phyloP scores from a whole-genome alignment of 2,329 filamentous ascomycete species.

The Apiospora phragmitis region DNA sequence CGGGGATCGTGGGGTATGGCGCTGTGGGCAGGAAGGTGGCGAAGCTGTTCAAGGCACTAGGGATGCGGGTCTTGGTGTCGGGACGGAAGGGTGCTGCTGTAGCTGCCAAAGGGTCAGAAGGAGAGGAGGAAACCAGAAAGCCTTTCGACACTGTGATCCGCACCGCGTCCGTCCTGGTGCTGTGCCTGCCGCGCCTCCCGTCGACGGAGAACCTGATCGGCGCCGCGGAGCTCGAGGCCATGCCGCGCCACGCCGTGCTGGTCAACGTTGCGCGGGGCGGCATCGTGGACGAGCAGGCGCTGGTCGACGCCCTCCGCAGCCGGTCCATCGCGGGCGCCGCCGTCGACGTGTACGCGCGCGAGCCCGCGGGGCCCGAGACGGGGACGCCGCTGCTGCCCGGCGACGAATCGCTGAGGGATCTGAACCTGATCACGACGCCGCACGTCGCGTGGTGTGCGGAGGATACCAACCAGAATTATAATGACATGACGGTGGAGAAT shows the following conservation, averaged over 20 bases:
- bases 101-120: background rate
- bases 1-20: constrained; percentile 34
- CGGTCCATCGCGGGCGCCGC: constrained; percentile 29
- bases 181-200: constrained; percentile 29
- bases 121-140: constrained; percentile 13
- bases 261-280: constrained; percentile 34
- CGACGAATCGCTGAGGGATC: constrained; percentile 18
- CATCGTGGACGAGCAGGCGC: constrained; percentile 31
- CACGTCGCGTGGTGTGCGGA: constrained; percentile 33
- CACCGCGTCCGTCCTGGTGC: constrained; percentile 25
- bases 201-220: constrained; percentile 30
- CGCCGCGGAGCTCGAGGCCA: constrained; percentile 23
- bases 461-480: constrained; percentile 22
- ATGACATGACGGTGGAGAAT: constrained; percentile 8
- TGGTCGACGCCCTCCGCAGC: constrained; percentile 27
- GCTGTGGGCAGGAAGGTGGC: constrained; percentile 28
- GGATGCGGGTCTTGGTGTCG: constrained; percentile 29
- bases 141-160: constrained; percentile 28
- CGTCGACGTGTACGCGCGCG: constrained; percentile 29
- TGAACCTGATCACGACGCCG: constrained; percentile 32
- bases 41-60: constrained; percentile 20
- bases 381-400: constrained; percentile 22
- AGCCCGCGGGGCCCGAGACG: constrained; percentile 27
- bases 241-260: constrained; percentile 26
- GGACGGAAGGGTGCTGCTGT: constrained; percentile 26